Percentiles rank a stretch among this genome's conserved stretches.
Conservation (phyloP, 1,284 basidiomycete species). For the Omphalotus olearius region DNA sequence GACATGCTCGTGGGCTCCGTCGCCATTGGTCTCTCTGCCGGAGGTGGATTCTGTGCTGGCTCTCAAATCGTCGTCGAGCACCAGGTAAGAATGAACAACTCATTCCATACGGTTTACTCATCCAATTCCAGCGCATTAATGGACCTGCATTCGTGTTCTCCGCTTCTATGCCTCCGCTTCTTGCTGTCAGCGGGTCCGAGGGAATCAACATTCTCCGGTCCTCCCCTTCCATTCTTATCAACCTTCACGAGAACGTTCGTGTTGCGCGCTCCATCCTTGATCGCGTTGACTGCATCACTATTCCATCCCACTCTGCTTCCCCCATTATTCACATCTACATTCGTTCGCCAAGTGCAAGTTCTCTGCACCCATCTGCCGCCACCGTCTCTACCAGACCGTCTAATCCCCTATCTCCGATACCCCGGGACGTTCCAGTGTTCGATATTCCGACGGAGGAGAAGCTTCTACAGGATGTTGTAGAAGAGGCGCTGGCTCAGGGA, state of each 20-base stretch:
- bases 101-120: background rate
- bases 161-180: conserved; percentile 88
- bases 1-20: conserved; percentile 87
- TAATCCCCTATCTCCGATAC: conserved; percentile 39
- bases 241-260: conserved; percentile 80
- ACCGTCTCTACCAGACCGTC: conserved; percentile 29
- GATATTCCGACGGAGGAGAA: conserved; percentile 73
- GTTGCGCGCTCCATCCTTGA: conserved; percentile 77
- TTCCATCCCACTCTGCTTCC: conserved; percentile 83
- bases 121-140: conserved; percentile 79
- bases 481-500: conserved; percentile 74
- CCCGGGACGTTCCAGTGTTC: conserved; percentile 33
- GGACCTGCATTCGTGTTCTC: conserved; percentile 96
- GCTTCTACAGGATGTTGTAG: conserved; percentile 84
- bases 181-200: conserved; percentile 85
- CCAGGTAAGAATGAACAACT: conserved; percentile 47
- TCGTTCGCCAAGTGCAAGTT: conserved; percentile 28
- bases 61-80: conserved; percentile 83
- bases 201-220: conserved; percentile 76
- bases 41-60: conserved; percentile 96
- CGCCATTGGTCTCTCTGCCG: conserved; percentile 79
- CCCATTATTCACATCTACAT: conserved; percentile 88
- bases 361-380: conserved; percentile 20
- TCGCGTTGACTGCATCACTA: conserved; percentile 73
- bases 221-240: conserved; percentile 69